These are phyloP conservation scores for Phytophthora uliginosa DNA, from an alignment of 352 stramenopile genomes.

Conservation along the genomic window DNA sequence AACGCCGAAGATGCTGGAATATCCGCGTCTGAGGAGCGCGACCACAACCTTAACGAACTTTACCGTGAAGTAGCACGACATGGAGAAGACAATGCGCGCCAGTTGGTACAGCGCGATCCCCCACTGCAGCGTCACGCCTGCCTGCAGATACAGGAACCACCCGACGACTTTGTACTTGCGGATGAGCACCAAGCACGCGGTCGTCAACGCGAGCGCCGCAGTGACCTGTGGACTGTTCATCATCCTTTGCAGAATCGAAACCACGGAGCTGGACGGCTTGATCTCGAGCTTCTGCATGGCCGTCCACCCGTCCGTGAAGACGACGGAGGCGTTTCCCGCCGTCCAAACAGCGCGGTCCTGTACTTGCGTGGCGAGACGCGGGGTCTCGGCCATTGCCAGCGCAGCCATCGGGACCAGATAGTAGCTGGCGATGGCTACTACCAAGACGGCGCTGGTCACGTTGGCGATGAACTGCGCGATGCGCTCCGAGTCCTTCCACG, in stretches of 20 bases:
- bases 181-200: constrained; percentile 40
- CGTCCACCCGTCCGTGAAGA: constrained; percentile 39
- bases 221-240: constrained; percentile 49
- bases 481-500: constrained; percentile 76
- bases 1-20: constrained; percentile 51
- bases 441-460: constrained; percentile 63
- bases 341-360: constrained; percentile 31
- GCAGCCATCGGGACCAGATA: constrained; percentile 41
- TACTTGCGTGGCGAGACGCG: constrained; percentile 36
- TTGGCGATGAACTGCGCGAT: constrained; percentile 79
- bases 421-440: constrained; percentile 60
- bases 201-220: constrained; percentile 42
- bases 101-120: constrained; percentile 76
- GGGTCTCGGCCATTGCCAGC: constrained; percentile 50
- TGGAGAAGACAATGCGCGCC: constrained; percentile 64
- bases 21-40: constrained; percentile 35
- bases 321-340: constrained; percentile 31
- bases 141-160: constrained; percentile 68
- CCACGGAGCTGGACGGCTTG: constrained; percentile 35
- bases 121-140: constrained; percentile 74
- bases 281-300: constrained; percentile 37
- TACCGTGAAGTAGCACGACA: constrained; percentile 61
- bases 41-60: constrained; percentile 64
- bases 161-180: constrained; percentile 73
- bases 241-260: constrained; percentile 38